Conservation (phyloP, 441 rosid genomes). For the Gossypium trilobum region DNA sequence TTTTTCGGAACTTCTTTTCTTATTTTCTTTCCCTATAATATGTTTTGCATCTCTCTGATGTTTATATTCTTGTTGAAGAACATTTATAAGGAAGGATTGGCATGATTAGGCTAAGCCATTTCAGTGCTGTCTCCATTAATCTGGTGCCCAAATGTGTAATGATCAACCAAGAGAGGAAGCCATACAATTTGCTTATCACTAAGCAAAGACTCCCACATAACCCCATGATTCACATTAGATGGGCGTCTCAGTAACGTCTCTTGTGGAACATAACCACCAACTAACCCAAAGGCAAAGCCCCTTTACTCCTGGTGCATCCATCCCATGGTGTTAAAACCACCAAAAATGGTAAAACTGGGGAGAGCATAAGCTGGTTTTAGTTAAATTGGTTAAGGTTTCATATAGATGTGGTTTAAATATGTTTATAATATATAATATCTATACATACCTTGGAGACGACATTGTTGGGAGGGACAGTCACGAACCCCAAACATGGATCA, state of each 20-base stretch:
- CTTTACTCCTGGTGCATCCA: background rate
- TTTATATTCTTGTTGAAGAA: background rate
- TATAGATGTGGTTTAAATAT: too few species aligned
- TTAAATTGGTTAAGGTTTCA: too few species aligned
- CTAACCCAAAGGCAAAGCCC: background rate
- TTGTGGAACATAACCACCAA: constrained; percentile 33
- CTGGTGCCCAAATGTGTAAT: constrained; percentile 39
- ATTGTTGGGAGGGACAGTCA: too few species aligned
- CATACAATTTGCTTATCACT: constrained; percentile 42
- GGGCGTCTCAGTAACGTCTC: constrained; percentile 36
- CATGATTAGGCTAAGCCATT: constrained; percentile 24
- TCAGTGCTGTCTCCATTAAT: constrained; percentile 35
- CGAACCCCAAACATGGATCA: too few species aligned
- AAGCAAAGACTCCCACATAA: constrained; percentile 65
- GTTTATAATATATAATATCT: background rate
- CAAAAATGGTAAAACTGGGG: background rate
- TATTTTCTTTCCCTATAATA: background rate
- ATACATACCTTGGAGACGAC: background rate
- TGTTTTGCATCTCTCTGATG: background rate
- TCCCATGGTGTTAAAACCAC: background rate
- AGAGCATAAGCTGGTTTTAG: too few species aligned
- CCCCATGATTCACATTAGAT: constrained; percentile 58
- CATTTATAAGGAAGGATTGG: too few species aligned
- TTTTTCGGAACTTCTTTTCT: background rate
- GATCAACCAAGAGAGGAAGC: constrained; percentile 43